Conservation (phyloP, 331 rosid genomes). For the Rosa hybrid region DNA sequence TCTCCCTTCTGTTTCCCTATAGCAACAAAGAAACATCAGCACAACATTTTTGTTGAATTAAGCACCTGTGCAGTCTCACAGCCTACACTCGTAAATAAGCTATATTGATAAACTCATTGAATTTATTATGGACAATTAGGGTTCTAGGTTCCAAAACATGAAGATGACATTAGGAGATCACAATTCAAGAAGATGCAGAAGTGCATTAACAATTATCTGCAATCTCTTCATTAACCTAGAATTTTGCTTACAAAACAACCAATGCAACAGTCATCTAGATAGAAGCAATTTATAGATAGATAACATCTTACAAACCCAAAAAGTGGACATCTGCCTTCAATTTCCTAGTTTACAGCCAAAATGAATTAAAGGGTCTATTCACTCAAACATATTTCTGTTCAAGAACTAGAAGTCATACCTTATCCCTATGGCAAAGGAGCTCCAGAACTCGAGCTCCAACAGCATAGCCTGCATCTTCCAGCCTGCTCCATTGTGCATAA, state of each 20-base stretch:
- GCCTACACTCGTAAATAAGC: slow-evolving; percentile 3
- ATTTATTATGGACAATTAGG: neutral
- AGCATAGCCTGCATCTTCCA: slow-evolving; percentile 98
- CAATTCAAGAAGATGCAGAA: slow-evolving; percentile 1
- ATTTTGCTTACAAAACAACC: neutral
- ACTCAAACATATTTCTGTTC: neutral
- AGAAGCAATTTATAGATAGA: neutral
- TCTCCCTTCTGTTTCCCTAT: slow-evolving; percentile 98
- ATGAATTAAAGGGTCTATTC: neutral
- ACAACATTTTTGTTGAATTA: slow-evolving; percentile 16
- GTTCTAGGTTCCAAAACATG: neutral
- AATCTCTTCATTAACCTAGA: neutral
- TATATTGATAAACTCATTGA: neutral
- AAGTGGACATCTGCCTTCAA: slow-evolving; percentile 7
- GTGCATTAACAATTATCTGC: neutral
- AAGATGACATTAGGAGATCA: neutral
- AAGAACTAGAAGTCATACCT: slow-evolving; percentile 46
- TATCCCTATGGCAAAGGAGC: slow-evolving; percentile 95
- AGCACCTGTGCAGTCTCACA: neutral
- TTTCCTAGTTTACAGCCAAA: neutral
- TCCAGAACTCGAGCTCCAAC: slow-evolving; percentile 98
- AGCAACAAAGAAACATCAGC: slow-evolving; percentile 29
- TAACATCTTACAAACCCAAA: slow-evolving; percentile 2
- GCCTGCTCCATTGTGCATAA: slow-evolving; percentile 46
- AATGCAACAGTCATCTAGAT: neutral